Base-by-base conservation (phyloP, 169 alveolate species). In the Nephromyces sp. region DNA sequence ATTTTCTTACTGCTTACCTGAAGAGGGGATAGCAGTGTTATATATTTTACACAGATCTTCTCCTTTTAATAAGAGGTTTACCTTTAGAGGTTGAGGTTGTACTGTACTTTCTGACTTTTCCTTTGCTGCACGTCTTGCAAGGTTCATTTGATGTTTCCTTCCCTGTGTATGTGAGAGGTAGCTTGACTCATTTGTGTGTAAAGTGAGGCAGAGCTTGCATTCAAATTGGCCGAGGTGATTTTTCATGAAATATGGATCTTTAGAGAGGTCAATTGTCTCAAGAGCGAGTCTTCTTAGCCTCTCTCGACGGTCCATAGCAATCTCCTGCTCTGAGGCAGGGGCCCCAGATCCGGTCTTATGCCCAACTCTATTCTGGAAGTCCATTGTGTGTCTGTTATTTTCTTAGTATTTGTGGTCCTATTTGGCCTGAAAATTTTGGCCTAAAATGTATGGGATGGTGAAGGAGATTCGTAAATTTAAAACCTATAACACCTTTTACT, bases 141-240 rank as follows among this genome's bases (percentile, higher is more conserved):
- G 90, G 82, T 95, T 95, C 62, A 96, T 77, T 70, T 79, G 89
- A 68, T 84, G 85, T 71, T 84, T 84, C 68, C 77, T 78, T 32
- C 89, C 99, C 85, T 95, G 98, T 30, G 99, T 96, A 77, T 96
- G 99, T 2, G 99, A 95, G 62, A 96, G 83, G 85, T 96, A 98
- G 8, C 96, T 87, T 15, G 97, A 97, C 81, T 98, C 99, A 78
- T 96, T 94, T 32, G 97, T 94, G 84, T 96, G 99, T 32, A 95
- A 85, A 15, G 99, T 98, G 43, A 95, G 89, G 81, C 99, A 96
- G 52, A 98, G 89, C 66, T 97, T 92, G 75, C 96, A 90, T 65
- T 88, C 93, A 34, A 79, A 92, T 66, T 75, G 81, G 29, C 98
- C 98, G 64, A 95, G 84, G 89, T 97, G 98, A 70, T 97, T 97